These are phyloP conservation scores for Casuarina glauca DNA, from an alignment of 306 rosid species.

Conservation along the genomic window DNA sequence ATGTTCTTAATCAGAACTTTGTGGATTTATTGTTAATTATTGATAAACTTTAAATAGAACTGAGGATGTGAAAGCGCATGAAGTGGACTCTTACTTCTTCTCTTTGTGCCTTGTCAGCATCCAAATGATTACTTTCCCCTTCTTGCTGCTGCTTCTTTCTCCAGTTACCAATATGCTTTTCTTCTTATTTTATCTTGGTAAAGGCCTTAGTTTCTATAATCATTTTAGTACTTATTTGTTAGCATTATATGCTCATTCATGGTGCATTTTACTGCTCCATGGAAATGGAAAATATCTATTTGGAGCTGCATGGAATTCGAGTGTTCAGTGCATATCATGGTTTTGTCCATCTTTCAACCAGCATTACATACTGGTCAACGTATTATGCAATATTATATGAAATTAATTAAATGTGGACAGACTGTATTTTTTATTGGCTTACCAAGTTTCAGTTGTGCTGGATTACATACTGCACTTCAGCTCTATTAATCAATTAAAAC, in stretches of 20 bases:
- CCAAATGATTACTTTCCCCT: conserved; percentile 10
- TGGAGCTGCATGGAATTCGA: background rate
- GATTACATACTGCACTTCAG: background rate
- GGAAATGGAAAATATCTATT: conserved; percentile 2
- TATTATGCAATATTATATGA: background rate
- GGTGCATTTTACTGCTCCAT: conserved; percentile 1
- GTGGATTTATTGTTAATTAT: background rate
- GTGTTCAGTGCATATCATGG: conserved; percentile 2
- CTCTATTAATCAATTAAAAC: background rate
- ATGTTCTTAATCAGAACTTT: background rate
- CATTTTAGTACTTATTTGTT: background rate
- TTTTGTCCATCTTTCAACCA: background rate
- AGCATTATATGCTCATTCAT: background rate
- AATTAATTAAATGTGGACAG: background rate
- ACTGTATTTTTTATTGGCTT: background rate
- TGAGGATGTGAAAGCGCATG: background rate
- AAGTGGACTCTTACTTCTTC: background rate
- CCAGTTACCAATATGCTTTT: background rate
- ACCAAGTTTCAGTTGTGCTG: background rate
- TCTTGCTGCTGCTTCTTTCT: background rate
- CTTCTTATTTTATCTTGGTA: background rate
- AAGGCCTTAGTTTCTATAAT: conserved; percentile 5
- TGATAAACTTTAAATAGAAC: background rate
- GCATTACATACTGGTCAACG: background rate
- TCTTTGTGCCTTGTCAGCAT: background rate